Percentiles rank a stretch among this genome's conserved stretches.
Conservation (phyloP, 192 early-diverging fungal species). For the Coemansia sp. region DNA sequence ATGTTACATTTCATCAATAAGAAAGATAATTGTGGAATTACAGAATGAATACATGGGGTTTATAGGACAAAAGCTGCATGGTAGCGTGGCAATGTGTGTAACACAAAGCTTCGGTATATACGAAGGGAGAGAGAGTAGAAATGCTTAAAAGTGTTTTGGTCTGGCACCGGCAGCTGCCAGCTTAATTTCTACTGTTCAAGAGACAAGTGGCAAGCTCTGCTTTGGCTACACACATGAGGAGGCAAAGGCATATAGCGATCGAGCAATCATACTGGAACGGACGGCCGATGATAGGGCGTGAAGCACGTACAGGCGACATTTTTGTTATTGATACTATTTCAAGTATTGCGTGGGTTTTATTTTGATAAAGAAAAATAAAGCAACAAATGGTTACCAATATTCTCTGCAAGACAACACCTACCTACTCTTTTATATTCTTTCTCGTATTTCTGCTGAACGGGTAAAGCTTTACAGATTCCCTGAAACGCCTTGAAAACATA, state of each 20-base stretch:
- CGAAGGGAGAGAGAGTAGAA: not conserved
- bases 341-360: too few species aligned
- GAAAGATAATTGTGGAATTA: too few species aligned
- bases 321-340: not conserved
- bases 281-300: conserved; percentile 11
- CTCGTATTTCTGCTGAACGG: not conserved
- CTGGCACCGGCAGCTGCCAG: not conserved
- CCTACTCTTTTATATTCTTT: not conserved
- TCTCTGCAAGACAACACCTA: not conserved
- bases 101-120: not conserved
- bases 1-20: too few species aligned
- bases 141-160: not conserved
- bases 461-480: not conserved
- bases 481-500: not conserved
- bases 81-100: too few species aligned
- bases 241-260: conserved; percentile 21
- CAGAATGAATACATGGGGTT: too few species aligned
- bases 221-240: conserved; percentile 17
- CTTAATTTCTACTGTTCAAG: not conserved
- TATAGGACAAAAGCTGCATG: too few species aligned
- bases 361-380: too few species aligned
- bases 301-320: not conserved
- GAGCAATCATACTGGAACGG: conserved; percentile 14
- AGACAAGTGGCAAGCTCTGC: conserved; percentile 18
- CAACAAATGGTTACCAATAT: not conserved